Evolutionary conservation across 2,329 filamentous ascomycete genomes (phyloP), one percentile per base, ranked within the genome.

Genomic region (Pezizomycotina sp.): DNA sequence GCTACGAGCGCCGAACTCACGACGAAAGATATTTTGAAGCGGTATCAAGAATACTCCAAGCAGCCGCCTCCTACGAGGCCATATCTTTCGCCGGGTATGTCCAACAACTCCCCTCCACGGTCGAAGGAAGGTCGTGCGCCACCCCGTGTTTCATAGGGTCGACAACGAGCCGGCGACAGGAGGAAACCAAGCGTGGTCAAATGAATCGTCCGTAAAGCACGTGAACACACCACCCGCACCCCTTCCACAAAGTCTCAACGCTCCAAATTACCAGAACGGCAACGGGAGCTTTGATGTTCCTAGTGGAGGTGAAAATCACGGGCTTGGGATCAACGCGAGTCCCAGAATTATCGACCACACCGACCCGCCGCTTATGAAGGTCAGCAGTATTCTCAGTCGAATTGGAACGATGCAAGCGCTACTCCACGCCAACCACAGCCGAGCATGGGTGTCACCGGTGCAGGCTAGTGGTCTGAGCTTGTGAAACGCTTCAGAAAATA

Each of bases 21-120:
- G 1, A 92, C 84, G 4, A 98, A 98, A 58, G 89, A 98, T 53
- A 95, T 98, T 36, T 66, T 98, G 33, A 92, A 86, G 56, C 74
- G 82, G 38, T 93, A 91, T 58, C 59, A 78, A 62, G 69, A 72
- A 58, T 60, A 66, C 52, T 60, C 65, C 55, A 65, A 72, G 53
- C 60, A 50, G 55, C 14, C 66, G 56, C 47, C n/a, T n/a, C n/a
- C n/a, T n/a, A n/a, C n/a, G n/a, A n/a, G n/a, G n/a, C n/a, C n/a
- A n/a, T n/a, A n/a, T n/a, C n/a, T n/a, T n/a, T 56, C 55, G 61
- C 65, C 53, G 61, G 65, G 57, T 62, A 66, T 57, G 64, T 64
- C 55, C 68, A 70, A 56, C 64, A 60, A 56, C 45, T 61, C 53
- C 39, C 54, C 47, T 56, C 62, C 43, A 54, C 62, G 43, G 56